phyloP scores from a whole-genome alignment of 306 rosid genomes.

The Cucumis hystrix region DNA sequence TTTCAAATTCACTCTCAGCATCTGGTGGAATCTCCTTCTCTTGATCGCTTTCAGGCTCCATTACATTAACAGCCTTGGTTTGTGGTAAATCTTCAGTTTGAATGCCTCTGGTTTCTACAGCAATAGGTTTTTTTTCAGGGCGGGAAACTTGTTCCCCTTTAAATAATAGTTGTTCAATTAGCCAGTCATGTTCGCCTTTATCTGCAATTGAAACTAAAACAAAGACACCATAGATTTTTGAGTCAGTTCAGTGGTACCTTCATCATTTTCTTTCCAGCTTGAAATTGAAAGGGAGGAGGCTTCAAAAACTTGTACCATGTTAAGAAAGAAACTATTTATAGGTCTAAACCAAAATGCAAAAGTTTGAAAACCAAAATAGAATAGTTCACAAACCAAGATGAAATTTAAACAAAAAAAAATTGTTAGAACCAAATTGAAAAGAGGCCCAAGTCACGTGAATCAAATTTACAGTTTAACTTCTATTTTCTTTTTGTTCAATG shows the following conservation, averaged over 20 bases:
- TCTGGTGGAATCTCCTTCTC: slow-evolving; percentile 14
- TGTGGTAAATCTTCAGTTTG: slow-evolving; percentile 2
- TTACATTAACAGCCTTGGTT: background rate
- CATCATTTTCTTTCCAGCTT: background rate
- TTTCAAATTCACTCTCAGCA: slow-evolving; percentile 17
- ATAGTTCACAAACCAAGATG: background rate
- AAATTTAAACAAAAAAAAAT: background rate
- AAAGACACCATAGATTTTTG: background rate
- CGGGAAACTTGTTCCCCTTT: slow-evolving; percentile 3
- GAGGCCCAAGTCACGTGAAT: background rate
- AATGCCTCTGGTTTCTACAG: slow-evolving; percentile 11
- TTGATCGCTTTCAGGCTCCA: slow-evolving; percentile 8
- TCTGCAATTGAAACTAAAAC: slow-evolving; percentile 28
- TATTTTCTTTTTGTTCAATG: background rate
- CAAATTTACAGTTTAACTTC: background rate
- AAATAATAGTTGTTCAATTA: slow-evolving; percentile 34
- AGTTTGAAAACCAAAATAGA: background rate
- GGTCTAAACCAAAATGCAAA: background rate
- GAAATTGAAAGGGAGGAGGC: background rate
- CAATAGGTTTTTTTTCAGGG: background rate
- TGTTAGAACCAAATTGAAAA: background rate
- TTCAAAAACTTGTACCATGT: background rate
- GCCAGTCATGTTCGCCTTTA: slow-evolving; percentile 44
- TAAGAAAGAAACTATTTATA: background rate
- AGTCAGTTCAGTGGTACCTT: background rate